Percentiles rank a stretch among this genome's conserved stretches.
These are phyloP conservation scores for Emericellopsis cladophorae DNA, from an alignment of 2,329 filamentous ascomycete genomes.

Conservation along the genomic window DNA sequence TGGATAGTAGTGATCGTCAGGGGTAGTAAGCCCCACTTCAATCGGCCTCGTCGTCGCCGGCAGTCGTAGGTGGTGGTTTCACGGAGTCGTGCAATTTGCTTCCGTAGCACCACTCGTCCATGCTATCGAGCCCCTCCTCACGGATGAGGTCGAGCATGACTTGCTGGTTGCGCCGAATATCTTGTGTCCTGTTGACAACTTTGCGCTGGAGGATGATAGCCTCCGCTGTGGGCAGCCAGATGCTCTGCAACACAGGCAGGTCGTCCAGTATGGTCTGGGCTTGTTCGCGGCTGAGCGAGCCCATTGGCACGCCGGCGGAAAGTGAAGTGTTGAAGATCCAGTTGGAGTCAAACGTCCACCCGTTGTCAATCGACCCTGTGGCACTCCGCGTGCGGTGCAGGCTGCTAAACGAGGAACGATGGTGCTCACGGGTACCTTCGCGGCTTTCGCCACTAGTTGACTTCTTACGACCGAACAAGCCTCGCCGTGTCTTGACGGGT, in stretches of 20 bases:
- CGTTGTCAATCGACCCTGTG: conserved; percentile 15
- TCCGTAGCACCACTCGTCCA: conserved; percentile 53
- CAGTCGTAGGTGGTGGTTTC: conserved; percentile 35
- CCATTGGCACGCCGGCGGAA: conserved; percentile 50
- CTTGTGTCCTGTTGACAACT: conserved; percentile 42
- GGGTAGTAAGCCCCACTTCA: conserved; percentile 7
- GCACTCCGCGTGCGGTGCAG: conserved; percentile 12
- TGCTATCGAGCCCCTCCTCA: conserved; percentile 43
- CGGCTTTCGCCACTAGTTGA: conserved; percentile 21
- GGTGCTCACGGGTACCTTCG: conserved; percentile 1
- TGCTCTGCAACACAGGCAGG: conserved; percentile 43
- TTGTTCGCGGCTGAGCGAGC: conserved; percentile 35
- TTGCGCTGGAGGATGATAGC: conserved; percentile 45
- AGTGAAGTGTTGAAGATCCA: conserved; percentile 47
- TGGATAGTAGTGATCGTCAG: no score
- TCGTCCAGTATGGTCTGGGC: conserved; percentile 38
- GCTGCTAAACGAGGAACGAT: conserved; percentile 9
- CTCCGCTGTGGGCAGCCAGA: conserved; percentile 52
- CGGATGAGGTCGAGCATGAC: conserved; percentile 52
- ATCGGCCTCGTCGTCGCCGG: conserved; percentile 38
- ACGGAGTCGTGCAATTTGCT: conserved; percentile 39
- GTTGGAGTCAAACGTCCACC: conserved; percentile 18
- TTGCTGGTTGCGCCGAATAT: conserved; percentile 51
- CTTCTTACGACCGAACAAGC: conserved; percentile 47
- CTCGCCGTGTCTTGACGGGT: conserved; percentile 34